Base-by-base conservation (phyloP, 1,139 yeast genomes). In the Geotrichum restrictum region DNA sequence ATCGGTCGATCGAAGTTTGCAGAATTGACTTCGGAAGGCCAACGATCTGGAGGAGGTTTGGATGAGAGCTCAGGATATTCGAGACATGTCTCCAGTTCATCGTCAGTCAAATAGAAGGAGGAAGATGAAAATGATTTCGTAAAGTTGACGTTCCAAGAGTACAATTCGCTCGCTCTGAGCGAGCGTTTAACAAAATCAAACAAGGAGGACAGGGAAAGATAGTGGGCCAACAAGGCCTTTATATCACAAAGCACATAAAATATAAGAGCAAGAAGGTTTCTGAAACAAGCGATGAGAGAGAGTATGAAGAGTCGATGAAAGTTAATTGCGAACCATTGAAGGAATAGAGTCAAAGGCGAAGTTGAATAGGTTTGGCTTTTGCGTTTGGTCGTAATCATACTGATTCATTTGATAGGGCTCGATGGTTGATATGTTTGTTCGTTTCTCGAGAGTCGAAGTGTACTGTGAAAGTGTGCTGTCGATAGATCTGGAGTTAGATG, bases 61-160 rank as follows among this genome's bases (percentile, higher is more conserved):
- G 36, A 33, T 2, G 51, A 24, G 8, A 39, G 45, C 11, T 33
- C 32, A 31, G 39, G 36, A 34, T 36, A 49, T 14, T 49, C 52
- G 2, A 49, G 29, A 24, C 52, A 49, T 11, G 41, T 49, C 32
- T 49, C 52, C 39, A 49, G 45, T 33, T 49, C 48, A 6, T 49
- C 52, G 33, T 49, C 52, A 16, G 42, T 37, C 16, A 31, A 22
- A 19, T 21, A n/a, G 14, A 44, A 38, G 13, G 44, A 24, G 22
- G 24, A 2, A 11, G 24, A 22, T 13, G 32, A 18, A 14, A 36
- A n/a, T 3, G 47, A 16, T 19, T 40, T 40, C 7, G 37, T 10
- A 11, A 33, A 13, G 5, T 18, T 11, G 22, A 18, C 32, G 2
- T 38, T 42, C 8, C 24, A 22, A 27, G 33, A 18, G 21, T 42